phyloP scores from a whole-genome alignment of 345 rosid species.

The Dipteronia sinensis region DNA sequence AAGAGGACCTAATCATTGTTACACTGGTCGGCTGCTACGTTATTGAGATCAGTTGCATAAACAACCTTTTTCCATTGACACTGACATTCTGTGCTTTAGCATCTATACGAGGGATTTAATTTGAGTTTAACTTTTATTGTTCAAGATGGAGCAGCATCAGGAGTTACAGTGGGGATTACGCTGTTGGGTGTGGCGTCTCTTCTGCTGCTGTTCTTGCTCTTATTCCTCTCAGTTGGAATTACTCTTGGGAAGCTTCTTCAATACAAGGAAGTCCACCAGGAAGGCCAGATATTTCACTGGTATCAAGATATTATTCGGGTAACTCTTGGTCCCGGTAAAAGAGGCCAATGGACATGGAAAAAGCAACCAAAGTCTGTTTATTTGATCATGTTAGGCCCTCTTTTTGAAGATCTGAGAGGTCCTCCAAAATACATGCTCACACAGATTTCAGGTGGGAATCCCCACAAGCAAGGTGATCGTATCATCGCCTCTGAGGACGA shows the following conservation, averaged over 20 bases:
- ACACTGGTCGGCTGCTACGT: too few relatives aligned
- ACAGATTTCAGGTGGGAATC: slow-evolving; percentile 61
- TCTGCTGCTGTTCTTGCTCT: slow-evolving; percentile 53
- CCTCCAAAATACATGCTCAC: slow-evolving; percentile 98
- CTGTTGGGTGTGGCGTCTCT: slow-evolving; percentile 55
- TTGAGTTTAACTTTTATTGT: slow-evolving; percentile 21
- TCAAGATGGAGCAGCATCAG: slow-evolving; percentile 52
- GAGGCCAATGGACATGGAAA: slow-evolving; percentile 98
- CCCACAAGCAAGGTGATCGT: slow-evolving; percentile 47
- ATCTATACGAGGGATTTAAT: not conserved
- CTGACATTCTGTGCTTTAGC: not conserved
- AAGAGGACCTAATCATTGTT: too few relatives aligned
- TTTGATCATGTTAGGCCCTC: slow-evolving; percentile 61
- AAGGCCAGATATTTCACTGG: slow-evolving; percentile 82
- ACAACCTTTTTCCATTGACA: too few relatives aligned
- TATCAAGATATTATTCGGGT: slow-evolving; percentile 81
- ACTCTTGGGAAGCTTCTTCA: slow-evolving; percentile 83
- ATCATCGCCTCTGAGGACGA: slow-evolving; percentile 93
- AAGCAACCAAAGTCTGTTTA: slow-evolving; percentile 42
- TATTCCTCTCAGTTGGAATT: slow-evolving; percentile 86
- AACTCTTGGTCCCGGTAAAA: slow-evolving; percentile 90
- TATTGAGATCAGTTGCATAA: too few relatives aligned
- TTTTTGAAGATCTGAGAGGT: slow-evolving; percentile 88
- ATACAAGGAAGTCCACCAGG: slow-evolving; percentile 93
- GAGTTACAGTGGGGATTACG: slow-evolving; percentile 56